Base-by-base conservation (phyloP, 306 rosid genomes). In the Oxytropis ochrocephala region DNA sequence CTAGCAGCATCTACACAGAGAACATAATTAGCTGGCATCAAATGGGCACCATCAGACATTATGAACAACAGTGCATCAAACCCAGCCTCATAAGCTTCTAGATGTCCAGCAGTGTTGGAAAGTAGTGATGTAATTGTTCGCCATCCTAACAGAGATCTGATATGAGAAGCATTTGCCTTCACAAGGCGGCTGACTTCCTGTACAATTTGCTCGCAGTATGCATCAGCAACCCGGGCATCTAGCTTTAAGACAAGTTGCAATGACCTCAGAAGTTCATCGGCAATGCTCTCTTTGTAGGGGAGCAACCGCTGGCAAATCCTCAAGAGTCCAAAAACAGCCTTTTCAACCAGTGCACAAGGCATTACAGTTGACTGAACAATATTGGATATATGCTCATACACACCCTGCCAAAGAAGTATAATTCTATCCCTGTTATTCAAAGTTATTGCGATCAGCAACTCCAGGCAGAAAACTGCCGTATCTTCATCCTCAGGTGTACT, bases 211-310 rank as follows among this genome's bases (percentile, higher is more conserved):
- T 94, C 99, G 72, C 90, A 88, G 70, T 91, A 94, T 24, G 96
- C 89, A 66, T 94, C 99, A 12, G 97, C 97, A 69, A 94, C 96
- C 44, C 96, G 95, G 36, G 99, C 97, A 86, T 94, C 99, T 67
- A 94, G 97, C 88, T 94, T 94, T 72, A 84, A 54, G 72, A 94
- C 99, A 80, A 94, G 99, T 80, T 91, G 96, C 49, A 94, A 78
- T 13, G 99, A 94, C 82, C 88, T 85, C 69, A 94, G 77, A 75
- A 94, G 95, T 67, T 94, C 99, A 73, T 94, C 97, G 13, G 95
- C 83, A 53, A 94, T 86, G 74, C 89, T 89, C 90, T 94, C 99
- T 80, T 94, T 94, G 80, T 94, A 94, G 48, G 99, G 99, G 81
- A 94, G 97, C 58, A 94, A 84, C 51, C 96, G 88, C 73, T 94